These are phyloP conservation scores for Maudiozyma pseudohumilis DNA, from an alignment of 805 yeast species.

Conservation along the genomic window DNA sequence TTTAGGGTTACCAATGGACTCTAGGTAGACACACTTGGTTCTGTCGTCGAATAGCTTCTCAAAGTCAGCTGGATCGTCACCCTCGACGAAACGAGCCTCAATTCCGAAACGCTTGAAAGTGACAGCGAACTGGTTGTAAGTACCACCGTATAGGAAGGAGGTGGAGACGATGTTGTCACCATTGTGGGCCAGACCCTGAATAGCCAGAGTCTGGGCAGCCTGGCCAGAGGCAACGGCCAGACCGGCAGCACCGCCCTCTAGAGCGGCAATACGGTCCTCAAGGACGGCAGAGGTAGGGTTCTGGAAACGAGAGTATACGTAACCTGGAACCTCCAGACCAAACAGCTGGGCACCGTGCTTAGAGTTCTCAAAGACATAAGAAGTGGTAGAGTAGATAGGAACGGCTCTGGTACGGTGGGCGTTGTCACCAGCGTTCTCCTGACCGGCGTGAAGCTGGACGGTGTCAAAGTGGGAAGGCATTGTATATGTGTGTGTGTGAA, in stretches of 20 bases:
- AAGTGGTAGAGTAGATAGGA: conserved; percentile 87
- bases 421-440: conserved; percentile 50
- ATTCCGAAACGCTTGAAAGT: conserved; percentile 84
- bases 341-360: conserved; percentile 88
- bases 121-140: conserved; percentile 90
- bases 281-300: conserved; percentile 91
- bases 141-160: conserved; percentile 87
- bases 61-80: conserved; percentile 65
- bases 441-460: conserved; percentile 92
- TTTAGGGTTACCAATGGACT: conserved; percentile 87
- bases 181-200: conserved; percentile 70
- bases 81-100: conserved; percentile 73
- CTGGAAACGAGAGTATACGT: conserved; percentile 79
- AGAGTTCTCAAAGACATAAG: conserved; percentile 79
- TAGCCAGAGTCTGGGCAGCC: conserved; percentile 84
- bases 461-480: conserved; percentile 75
- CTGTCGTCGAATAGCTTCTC: conserved; percentile 66
- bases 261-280: conserved; percentile 84
- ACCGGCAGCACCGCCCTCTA: conserved; percentile 89
- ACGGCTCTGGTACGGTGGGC: conserved; percentile 74
- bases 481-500: conserved; percentile 6
- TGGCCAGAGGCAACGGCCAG: conserved; percentile 91
- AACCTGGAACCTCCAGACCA: conserved; percentile 75
- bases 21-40: conserved; percentile 85
- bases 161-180: conserved; percentile 91